These are phyloP conservation scores for Clathrospora elynae DNA, from an alignment of 2,329 filamentous ascomycete genomes.

Conservation along the genomic window DNA sequence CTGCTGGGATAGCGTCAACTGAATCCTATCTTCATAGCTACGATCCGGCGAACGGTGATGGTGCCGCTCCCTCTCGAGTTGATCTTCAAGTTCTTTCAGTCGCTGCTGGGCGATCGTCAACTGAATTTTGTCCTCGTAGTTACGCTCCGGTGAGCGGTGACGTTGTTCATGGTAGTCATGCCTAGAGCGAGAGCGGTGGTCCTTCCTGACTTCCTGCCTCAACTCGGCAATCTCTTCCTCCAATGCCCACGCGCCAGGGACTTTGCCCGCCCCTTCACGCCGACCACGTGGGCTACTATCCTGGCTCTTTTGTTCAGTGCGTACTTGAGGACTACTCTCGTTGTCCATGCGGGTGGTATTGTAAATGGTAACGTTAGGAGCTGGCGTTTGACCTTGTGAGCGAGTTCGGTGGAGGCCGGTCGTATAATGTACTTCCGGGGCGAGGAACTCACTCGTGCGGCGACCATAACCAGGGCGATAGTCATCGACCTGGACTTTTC, in stretches of 20 bases:
- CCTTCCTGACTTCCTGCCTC: conserved; percentile 32
- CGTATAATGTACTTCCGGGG: conserved; percentile 35
- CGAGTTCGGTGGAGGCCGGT: conserved; percentile 51
- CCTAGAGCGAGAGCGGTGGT: conserved; percentile 32
- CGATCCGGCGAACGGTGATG: conserved; percentile 7
- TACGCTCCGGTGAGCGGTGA: conserved; percentile 18
- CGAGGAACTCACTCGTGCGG: conserved; percentile 39
- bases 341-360: conserved; percentile 51
- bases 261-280: conserved; percentile 24
- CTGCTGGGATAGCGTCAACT: conserved; percentile 12
- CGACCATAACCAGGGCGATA: conserved; percentile 28
- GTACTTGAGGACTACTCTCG: conserved; percentile 43
- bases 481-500: conserved; percentile 25
- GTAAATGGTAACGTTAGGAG: conserved; percentile 55
- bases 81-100: conserved; percentile 44
- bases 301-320: conserved; percentile 36
- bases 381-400: conserved; percentile 51
- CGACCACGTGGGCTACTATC: conserved; percentile 38
- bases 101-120: conserved; percentile 43
- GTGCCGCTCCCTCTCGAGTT: conserved; percentile 42
- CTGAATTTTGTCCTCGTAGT: conserved; percentile 36
- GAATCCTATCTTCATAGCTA: conserved; percentile 10
- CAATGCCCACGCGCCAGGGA: conserved; percentile 44
- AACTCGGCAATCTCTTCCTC: conserved; percentile 46
- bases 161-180: conserved; percentile 31